Evolutionary conservation across 2,329 filamentous ascomycete species (phyloP).

Genomic region (Fusarium sp.): DNA sequence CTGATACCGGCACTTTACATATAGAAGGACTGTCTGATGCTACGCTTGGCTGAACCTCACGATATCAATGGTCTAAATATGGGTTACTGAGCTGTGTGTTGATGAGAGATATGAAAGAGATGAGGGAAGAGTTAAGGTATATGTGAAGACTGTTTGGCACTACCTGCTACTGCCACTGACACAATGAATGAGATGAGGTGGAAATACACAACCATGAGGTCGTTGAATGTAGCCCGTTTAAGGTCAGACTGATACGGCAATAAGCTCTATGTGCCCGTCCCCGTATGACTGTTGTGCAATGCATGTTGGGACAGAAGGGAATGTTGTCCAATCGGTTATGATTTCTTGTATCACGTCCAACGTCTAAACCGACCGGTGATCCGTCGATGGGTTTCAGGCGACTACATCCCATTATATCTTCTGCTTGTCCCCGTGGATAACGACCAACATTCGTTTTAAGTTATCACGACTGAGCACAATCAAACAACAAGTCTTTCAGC

Average conservation of each 20-base stretch:
- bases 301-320: neutral
- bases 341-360: neutral
- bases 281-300: neutral
- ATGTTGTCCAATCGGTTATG: slow-evolving; percentile 5
- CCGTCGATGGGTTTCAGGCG: neutral
- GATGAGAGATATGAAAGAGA: no score
- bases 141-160: no score
- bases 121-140: no score
- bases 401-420: neutral
- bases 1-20: no score
- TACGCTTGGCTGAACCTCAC: no score
- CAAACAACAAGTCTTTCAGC: neutral
- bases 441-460: no score
- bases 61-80: no score
- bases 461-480: neutral
- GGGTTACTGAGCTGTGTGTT: no score
- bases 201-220: no score
- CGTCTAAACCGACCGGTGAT: slow-evolving; percentile 1
- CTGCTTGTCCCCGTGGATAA: neutral
- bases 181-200: no score
- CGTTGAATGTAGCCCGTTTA: neutral
- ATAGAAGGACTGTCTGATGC: no score
- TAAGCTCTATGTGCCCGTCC: neutral
- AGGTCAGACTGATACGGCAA: slow-evolving; percentile 5
- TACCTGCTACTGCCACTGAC: no score